A percentile compares a stretch with the other conserved stretches of the same genome.
phyloP scores from a whole-genome alignment of 306 rosid genomes.

The Bauhinia variegata region DNA sequence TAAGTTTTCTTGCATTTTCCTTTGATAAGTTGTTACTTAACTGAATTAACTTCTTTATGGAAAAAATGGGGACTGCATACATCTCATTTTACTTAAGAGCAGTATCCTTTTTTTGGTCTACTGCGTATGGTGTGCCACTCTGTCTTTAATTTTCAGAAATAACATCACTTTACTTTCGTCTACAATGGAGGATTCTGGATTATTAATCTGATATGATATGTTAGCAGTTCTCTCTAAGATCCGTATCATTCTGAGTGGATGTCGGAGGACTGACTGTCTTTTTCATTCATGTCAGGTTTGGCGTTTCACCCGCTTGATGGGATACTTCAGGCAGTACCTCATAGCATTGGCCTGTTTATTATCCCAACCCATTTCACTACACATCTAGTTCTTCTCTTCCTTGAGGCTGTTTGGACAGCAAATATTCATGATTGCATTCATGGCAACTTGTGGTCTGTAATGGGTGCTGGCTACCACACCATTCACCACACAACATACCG shows the following conservation, averaged over 20 bases:
- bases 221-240: not conserved
- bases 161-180: too few relatives aligned
- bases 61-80: too few relatives aligned
- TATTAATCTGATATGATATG: not conserved
- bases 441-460: conserved; percentile 78
- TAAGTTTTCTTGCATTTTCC: not conserved
- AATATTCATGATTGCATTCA: conserved; percentile 92
- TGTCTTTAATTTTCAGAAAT: not conserved
- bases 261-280: too few relatives aligned
- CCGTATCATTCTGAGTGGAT: not conserved
- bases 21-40: too few relatives aligned
- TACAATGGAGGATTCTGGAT: too few relatives aligned
- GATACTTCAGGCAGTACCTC: conserved; percentile 89
- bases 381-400: conserved; percentile 64
- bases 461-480: conserved; percentile 99
- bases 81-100: too few relatives aligned
- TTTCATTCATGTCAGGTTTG: conserved; percentile 65
- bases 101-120: not conserved
- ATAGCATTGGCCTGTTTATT: conserved; percentile 59
- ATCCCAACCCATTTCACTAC: conserved; percentile 77
- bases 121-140: not conserved
- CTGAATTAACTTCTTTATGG: too few relatives aligned
- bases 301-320: conserved; percentile 96
- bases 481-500: conserved; percentile 93
- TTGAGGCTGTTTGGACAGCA: conserved; percentile 86